phyloP scores from a whole-genome alignment of 345 rosid genomes.

The Salix suchowensis region DNA sequence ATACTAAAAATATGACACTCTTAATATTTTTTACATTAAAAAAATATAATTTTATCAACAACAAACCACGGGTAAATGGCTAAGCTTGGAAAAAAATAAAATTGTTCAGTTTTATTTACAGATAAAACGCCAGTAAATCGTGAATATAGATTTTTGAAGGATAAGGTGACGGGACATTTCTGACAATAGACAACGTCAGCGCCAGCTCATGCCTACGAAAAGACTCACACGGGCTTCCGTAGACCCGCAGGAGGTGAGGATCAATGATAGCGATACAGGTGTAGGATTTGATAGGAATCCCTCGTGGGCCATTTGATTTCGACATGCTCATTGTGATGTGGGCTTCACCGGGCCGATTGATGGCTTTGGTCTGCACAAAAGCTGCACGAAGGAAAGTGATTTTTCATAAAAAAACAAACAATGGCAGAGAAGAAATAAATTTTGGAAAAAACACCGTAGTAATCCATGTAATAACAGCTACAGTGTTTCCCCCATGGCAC shows the following conservation, averaged over 20 bases:
- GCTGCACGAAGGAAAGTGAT: not conserved
- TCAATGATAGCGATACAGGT: conserved; percentile 9
- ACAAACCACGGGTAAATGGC: too few species aligned
- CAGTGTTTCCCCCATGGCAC: too few species aligned
- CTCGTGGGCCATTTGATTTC: not conserved
- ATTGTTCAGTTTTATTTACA: too few species aligned
- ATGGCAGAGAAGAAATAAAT: too few species aligned
- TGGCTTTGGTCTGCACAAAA: not conserved
- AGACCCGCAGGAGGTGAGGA: not conserved
- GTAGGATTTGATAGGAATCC: not conserved
- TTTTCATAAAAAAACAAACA: not conserved
- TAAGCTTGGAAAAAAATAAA: too few species aligned
- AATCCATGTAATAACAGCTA: too few species aligned
- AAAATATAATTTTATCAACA: too few species aligned
- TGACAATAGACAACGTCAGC: conserved; percentile 14
- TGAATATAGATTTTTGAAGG: not conserved
- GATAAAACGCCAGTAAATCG: too few species aligned
- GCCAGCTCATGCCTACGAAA: conserved; percentile 8
- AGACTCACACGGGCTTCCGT: not conserved
- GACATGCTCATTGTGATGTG: not conserved
- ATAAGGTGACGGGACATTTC: not conserved
- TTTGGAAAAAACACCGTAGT: too few species aligned
- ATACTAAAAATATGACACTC: too few species aligned
- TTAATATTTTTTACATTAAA: too few species aligned
- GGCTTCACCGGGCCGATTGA: not conserved